Base-by-base conservation (phyloP, 164 flowering plant genomes). In the Chimonanthus salicifolius region DNA sequence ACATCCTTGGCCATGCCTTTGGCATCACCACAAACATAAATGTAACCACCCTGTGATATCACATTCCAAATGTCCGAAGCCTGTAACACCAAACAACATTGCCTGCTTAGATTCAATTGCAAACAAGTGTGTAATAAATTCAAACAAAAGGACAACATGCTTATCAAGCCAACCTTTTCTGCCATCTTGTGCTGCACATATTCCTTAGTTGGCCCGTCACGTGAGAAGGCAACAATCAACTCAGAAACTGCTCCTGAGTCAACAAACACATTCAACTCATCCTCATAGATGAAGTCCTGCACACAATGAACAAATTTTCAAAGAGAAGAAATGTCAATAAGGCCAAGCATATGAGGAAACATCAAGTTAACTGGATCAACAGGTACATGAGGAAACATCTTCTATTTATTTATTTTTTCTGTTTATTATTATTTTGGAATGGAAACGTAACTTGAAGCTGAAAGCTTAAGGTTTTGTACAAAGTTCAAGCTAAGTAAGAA, bases 1-100 rank as follows among this genome's bases (percentile, higher is more conserved):
- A 92, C 98, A 82, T 94, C 97, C 78, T 86, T 85, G 16, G 98
- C 98, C 98, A 94, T 94, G 33, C 97, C 96, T 82, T 94, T 94
- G 47, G 98, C 98, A 85, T 94, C 98, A 77, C 98, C 98, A 80
- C 98, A 94, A 3, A 94, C 98, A 83, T 90, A 94, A 48, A 94
- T 69, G 79, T 88, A 90, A 6, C 87, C 97, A 3, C 80, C 89
- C 73, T 83, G 74, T 48, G 93, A 88, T 11, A 94, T 83, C 68
- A 89, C 64, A 64, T 73, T 84, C 97, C 97, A 94, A 11, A 94
- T 3, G 7, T 87, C 4, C 63, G 90, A 78, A 4, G 93, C 95
- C 97, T 92, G 88, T 75, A 77, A 10, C 0, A 0, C 21, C 78
- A 4, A 20, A 20, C 70, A 16, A 68, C 4, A 50, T 7, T 16